Percentiles rank a stretch among this genome's conserved stretches.
Conservation (phyloP, 2,329 filamentous ascomycete species). For the Aspergillus fijiensis region DNA sequence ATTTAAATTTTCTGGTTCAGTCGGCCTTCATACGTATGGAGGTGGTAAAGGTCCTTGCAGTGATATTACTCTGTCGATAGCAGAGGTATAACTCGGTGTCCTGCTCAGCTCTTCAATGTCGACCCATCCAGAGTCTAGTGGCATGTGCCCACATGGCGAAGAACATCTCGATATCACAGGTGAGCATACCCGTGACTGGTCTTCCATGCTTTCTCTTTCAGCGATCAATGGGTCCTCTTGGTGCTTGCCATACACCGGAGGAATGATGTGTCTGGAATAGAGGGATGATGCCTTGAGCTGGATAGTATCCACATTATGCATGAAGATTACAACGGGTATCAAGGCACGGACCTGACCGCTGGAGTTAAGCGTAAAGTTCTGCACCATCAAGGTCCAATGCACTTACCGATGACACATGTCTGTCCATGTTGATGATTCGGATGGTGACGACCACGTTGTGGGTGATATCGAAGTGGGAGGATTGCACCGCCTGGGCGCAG, state of each 20-base stretch:
- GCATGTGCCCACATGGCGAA: not conserved
- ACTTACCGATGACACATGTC: not conserved
- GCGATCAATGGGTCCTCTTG: not conserved
- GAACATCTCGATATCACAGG: not conserved
- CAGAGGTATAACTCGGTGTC: not conserved
- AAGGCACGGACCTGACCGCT: not conserved
- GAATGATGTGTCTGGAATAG: not conserved
- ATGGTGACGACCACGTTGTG: not conserved
- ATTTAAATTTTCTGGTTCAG: rapidly evolving
- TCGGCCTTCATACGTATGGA: not conserved
- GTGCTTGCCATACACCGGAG: not conserved
- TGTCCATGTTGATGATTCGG: not conserved
- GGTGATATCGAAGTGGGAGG: not conserved
- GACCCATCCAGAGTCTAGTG: not conserved
- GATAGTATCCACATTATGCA: not conserved
- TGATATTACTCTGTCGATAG: not conserved
- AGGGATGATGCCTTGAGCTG: not conserved
- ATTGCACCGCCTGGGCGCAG: not conserved
- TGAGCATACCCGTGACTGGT: not conserved
- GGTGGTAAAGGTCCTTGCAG: not conserved
- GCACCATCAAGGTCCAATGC: not conserved
- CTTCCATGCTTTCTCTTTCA: not conserved
- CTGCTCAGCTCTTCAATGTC: not conserved
- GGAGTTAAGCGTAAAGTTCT: too few species aligned
- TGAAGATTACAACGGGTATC: not conserved